These are phyloP conservation scores for Purpureocillium takamizusanense DNA, from an alignment of 2,329 filamentous ascomycete genomes.

Conservation along the genomic window DNA sequence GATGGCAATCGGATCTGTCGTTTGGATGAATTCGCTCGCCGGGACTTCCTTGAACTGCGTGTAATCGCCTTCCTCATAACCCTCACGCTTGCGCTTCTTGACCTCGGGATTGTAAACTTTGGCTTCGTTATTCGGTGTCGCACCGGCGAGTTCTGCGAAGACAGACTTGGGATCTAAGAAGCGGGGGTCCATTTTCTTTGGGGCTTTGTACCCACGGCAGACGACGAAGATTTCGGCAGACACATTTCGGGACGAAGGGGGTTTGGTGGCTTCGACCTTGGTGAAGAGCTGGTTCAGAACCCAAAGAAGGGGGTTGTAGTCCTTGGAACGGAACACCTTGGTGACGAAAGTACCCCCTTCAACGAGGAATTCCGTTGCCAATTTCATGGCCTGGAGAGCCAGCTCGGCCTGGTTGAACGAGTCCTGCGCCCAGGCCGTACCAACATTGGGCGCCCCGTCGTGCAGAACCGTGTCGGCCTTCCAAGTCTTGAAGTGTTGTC, in stretches of 20 bases:
- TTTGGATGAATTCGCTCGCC: slow-evolving; percentile 90
- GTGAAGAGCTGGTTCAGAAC: slow-evolving; percentile 94
- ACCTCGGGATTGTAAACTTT: slow-evolving; percentile 96
- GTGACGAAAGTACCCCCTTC: slow-evolving; percentile 92
- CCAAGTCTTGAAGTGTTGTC: slow-evolving; percentile 86
- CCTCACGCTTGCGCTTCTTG: slow-evolving; percentile 95
- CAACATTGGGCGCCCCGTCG: slow-evolving; percentile 95
- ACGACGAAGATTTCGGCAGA: slow-evolving; percentile 99
- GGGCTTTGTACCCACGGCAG: slow-evolving; percentile 89
- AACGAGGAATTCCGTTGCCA: slow-evolving; percentile 86
- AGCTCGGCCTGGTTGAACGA: slow-evolving; percentile 96
- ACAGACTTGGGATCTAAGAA: slow-evolving; percentile 85
- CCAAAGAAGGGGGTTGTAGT: slow-evolving; percentile 94
- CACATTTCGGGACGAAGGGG: slow-evolving; percentile 89
- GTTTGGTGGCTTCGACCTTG: slow-evolving; percentile 95
- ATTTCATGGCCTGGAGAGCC: slow-evolving; percentile 79
- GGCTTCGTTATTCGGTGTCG: slow-evolving; percentile 88
- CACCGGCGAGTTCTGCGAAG: slow-evolving; percentile 82
- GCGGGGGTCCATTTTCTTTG: slow-evolving; percentile 84
- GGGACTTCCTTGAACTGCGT: slow-evolving; percentile 83
- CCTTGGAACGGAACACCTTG: slow-evolving; percentile 94
- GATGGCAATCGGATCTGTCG: slow-evolving; percentile 84
- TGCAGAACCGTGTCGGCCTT: slow-evolving; percentile 94
- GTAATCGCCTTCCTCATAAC: slow-evolving; percentile 94
- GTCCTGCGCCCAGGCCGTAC: slow-evolving; percentile 96